Evolutionary conservation across 1,284 basidiomycete species (phyloP).

Genomic region (Coniferiporia sulphurascens): DNA sequence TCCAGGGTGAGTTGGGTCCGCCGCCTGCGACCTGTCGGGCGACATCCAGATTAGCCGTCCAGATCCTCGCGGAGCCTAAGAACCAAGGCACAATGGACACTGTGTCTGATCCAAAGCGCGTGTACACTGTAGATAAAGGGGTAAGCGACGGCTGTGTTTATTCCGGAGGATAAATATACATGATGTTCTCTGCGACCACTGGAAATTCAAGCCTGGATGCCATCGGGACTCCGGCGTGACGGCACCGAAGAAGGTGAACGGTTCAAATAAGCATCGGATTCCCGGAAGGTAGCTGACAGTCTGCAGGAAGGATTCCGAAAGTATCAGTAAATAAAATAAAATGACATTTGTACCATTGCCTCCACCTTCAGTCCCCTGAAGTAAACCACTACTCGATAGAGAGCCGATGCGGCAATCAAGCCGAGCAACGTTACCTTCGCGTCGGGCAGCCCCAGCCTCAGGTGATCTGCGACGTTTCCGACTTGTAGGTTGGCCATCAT

Average conservation of each 20-base stretch:
- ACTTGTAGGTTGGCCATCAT: not conserved
- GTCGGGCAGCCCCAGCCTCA: too few species aligned
- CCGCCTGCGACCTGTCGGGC: constrained; percentile 39
- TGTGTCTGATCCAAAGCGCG: constrained; percentile 33
- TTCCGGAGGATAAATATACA: constrained; percentile 22
- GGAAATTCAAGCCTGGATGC: constrained; percentile 36
- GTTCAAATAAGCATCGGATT: constrained; percentile 26
- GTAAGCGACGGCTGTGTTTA: constrained; percentile 1
- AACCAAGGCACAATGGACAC: constrained; percentile 43
- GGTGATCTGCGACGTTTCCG: not conserved
- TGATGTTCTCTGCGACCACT: constrained; percentile 35
- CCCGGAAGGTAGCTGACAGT: constrained; percentile 7
- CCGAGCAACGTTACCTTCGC: constrained; percentile 1
- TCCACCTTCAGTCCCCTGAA: constrained; percentile 1
- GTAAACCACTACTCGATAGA: not conserved
- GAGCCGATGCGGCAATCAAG: not conserved
- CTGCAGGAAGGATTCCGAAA: not conserved
- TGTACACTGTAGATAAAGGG: constrained; percentile 33
- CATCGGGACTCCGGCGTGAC: constrained; percentile 39
- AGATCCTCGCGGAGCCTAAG: constrained; percentile 33
- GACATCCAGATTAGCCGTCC: constrained; percentile 46
- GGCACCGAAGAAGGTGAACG: constrained; percentile 33
- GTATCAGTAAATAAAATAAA: not conserved
- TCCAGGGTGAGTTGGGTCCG: constrained; percentile 36
- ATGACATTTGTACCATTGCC: not conserved